Evolutionary conservation across 2,329 filamentous ascomycete genomes (phyloP).

Genomic region (Orbilia oligospora): DNA sequence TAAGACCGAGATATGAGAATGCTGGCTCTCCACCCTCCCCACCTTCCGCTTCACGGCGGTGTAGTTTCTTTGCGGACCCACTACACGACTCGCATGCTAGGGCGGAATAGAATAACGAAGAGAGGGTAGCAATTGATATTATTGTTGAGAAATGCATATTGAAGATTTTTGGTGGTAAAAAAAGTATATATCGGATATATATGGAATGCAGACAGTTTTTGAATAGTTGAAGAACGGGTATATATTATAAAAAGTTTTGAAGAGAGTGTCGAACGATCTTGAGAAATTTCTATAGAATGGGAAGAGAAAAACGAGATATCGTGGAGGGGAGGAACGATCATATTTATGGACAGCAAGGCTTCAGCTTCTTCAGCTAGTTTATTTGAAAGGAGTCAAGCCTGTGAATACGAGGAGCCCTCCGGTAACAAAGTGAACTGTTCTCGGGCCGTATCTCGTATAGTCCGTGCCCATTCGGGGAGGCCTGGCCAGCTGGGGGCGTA

Average conservation of each 20-base stretch:
- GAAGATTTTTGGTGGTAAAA: background rate
- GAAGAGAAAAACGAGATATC: slow-evolving; percentile 20
- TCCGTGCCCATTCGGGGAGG: slow-evolving; percentile 19
- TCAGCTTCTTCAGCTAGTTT: slow-evolving; percentile 38
- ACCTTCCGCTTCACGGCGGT: slow-evolving; percentile 46
- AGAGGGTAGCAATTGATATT: slow-evolving; percentile 39
- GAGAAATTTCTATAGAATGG: slow-evolving; percentile 26
- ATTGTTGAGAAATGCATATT: slow-evolving; percentile 51
- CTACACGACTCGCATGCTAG: slow-evolving; percentile 52
- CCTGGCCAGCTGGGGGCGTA: background rate
- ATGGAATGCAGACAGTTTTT: background rate
- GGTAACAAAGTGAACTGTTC: slow-evolving; percentile 19
- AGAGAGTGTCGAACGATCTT: slow-evolving; percentile 27
- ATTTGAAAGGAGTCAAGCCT: slow-evolving; percentile 23
- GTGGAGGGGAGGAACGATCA: slow-evolving; percentile 41
- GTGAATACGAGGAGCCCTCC: slow-evolving; percentile 17
- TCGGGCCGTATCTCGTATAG: slow-evolving; percentile 36
- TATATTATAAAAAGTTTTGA: background rate
- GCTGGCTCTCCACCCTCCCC: slow-evolving; percentile 28
- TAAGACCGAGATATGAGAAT: slow-evolving; percentile 57
- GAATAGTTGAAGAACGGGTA: slow-evolving; percentile 1
- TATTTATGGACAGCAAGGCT: slow-evolving; percentile 56
- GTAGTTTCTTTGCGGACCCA: slow-evolving; percentile 32
- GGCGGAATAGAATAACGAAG: slow-evolving; percentile 31
- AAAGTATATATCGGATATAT: background rate